Evolutionary conservation across 139 green algal genomes (phyloP), one percentile per base, ranked within the genome.

Genomic region (Chlamydomonas schloesseri): DNA sequence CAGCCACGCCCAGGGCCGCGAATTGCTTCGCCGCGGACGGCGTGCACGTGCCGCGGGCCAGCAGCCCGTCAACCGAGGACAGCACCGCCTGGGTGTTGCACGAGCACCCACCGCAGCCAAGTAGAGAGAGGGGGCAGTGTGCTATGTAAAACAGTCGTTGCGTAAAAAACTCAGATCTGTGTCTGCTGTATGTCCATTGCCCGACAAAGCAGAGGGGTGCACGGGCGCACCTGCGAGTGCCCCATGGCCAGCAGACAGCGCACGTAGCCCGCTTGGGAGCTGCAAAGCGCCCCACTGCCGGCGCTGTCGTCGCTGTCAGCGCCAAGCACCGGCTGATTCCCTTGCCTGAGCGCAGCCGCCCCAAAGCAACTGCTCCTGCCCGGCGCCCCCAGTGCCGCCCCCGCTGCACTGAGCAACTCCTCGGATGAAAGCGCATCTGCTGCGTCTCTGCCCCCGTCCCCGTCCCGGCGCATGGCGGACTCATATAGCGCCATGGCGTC

Each of bases 401-500:
- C 62, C 20, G 77, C 37, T 20, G 33, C 57, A 3, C 65, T 34
- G n/a, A n/a, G n/a, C n/a, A n/a, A n/a, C n/a, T n/a, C n/a, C n/a
- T n/a, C n/a, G n/a, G n/a, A n/a, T n/a, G n/a, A n/a, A n/a, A n/a
- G n/a, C n/a, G n/a, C n/a, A n/a, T n/a, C n/a, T n/a, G n/a, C n/a
- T n/a, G n/a, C n/a, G n/a, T n/a, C n/a, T n/a, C n/a, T n/a, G n/a
- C n/a, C n/a, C n/a, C n/a, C n/a, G n/a, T n/a, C n/a, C n/a, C n/a
- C n/a, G n/a, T 73, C 68, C 31, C 78, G 42, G 23, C 78, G 42
- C 68, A 84, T 26, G 23, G 78, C 64, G 5, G 78, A 47, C 65
- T 99, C 97, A 73, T 98, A 96, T 71, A 99, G 91, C 0, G 94
- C 88, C 36, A 98, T 84, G 1, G 96, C 97, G 68, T 98, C 96